Evolutionary conservation across 805 yeast species (phyloP), one percentile per base, ranked within the genome.

Genomic region (Candida pseudofarinosa): DNA sequence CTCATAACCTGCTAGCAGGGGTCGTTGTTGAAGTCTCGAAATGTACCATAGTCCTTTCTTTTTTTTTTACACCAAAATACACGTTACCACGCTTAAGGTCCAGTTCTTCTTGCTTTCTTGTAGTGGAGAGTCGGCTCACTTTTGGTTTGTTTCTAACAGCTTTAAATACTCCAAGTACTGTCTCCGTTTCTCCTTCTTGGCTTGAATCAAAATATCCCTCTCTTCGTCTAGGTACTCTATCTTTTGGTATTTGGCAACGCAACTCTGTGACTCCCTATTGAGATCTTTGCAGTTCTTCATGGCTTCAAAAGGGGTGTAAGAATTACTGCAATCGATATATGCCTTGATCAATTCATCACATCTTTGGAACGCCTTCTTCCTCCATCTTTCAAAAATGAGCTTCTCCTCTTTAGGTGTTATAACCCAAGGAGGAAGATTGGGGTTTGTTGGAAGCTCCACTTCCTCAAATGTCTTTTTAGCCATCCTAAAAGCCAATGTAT

Each of bases 341-440:
- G 72, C 79, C 65, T 77, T 83, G 28, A 90, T 96, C 37, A 71
- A 64, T 15, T 75, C 83, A 52, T 81, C 87, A 58, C 95, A 86
- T 43, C 65, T 60, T 36, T 76, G 73, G 68, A 85, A 85, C 0
- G 91, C 78, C 54, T 71, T 71, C 44, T 68, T 74, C 59, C 85
- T 79, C 82, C 90, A 80, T 53, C 85, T 76, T 51, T 76, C 80
- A 54, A 85, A 79, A 30, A 84, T 81, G 45, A 80, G 76, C 61
- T 80, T 81, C 56, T 86, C 95, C 58, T 86, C 93, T 48, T 73
- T 75, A 12, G 93, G 91, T 0, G 87, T 77, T 17, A 86, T 66
- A 48, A 84, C 76, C 95, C 95, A 86, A 10, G 77, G 67, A 1
- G 95, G 95, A 19, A 85, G 64, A 48, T 62, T 64, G 28, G 74